A percentile compares a stretch with the other conserved stretches of the same genome.
These are phyloP conservation scores for Talaromyces islandicus DNA, from an alignment of 2,329 filamentous ascomycete genomes.

Conservation along the genomic window DNA sequence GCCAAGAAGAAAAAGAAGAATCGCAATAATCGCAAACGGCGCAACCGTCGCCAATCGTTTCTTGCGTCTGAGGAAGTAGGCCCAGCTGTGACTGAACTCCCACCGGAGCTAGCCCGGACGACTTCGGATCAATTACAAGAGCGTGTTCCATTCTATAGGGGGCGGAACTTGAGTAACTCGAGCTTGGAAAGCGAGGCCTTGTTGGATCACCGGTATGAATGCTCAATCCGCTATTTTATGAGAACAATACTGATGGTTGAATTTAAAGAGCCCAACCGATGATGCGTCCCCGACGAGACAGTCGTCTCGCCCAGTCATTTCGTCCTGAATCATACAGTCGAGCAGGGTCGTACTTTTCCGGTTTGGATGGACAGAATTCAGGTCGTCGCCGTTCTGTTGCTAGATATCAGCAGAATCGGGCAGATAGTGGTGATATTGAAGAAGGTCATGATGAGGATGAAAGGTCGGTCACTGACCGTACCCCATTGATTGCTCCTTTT, in stretches of 20 bases:
- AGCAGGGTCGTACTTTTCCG: conserved; percentile 7
- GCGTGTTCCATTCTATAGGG: conserved; percentile 49
- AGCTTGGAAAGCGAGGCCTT: conserved; percentile 86
- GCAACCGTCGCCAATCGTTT: conserved; percentile 76
- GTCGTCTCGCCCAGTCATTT: conserved; percentile 35
- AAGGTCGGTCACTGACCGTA: conserved; percentile 43
- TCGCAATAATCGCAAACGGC: conserved; percentile 70
- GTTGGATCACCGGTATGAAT: conserved; percentile 69
- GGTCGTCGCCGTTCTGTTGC: conserved; percentile 6
- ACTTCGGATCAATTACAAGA: conserved; percentile 24
- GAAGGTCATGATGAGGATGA: conserved; percentile 25
- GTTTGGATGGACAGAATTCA: conserved; percentile 5
- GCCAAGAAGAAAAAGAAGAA: conserved; percentile 64
- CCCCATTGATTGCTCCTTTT: conserved; percentile 45
- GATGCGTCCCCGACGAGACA: conserved; percentile 59
- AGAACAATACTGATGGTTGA: not conserved
- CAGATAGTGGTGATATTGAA: conserved; percentile 7
- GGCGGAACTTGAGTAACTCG: conserved; percentile 65
- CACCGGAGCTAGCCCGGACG: conserved; percentile 25
- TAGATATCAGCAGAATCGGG: not conserved
- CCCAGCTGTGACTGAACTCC: conserved; percentile 22
- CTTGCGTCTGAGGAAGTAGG: conserved; percentile 55
- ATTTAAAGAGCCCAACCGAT: conserved; percentile 42
- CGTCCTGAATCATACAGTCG: conserved; percentile 21
- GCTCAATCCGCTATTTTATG: not conserved